Evolutionary conservation across 1,284 basidiomycete genomes (phyloP), one percentile per base, ranked within the genome.

Genomic region (Mycena sp.): DNA sequence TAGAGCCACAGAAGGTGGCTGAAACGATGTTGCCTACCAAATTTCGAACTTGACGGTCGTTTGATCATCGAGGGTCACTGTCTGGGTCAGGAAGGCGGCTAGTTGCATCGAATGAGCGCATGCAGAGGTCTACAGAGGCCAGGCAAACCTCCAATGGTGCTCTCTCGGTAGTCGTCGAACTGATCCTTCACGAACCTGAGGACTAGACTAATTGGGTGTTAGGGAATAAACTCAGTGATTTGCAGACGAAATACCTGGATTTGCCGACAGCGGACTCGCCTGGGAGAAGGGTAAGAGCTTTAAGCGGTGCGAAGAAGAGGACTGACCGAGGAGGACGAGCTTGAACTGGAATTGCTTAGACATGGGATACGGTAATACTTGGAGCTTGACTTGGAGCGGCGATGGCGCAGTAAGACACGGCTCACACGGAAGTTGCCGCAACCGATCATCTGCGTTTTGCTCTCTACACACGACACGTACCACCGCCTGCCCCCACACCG

Each of bases 181-280:
- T 99, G 96, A 77, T 98, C 93, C 78, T 97, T 94, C 70, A 99
- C 96, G 73, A 99, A 99, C 63, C 96, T 87, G 68, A 99, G 82
- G 58, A 99, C 97, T 63, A 99, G 81, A 81, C 94, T 96, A 73
- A 58, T 69, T 62, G 69, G 56, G 55, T 59, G 54, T 72, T 60
- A 76, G 70, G 61, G 62, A 59, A 64, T 62, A 48, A 43, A 32
- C 25, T 30, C 30, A 25, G 59, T 48, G 45, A 60, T 56, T 29
- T 53, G 53, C 64, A 21, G 19, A 53, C 49, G n/a, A 56, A 46
- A 37, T 77, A 93, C 92, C 92, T 93, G 66, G 95, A 98, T 85
- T 99, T 99, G 62, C 96, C 96, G 45, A 99, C 96, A 46, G 97
- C 96, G 46, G 95, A 97, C 81, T 99, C 96, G 73, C 96, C 95